A percentile compares a stretch with the other conserved stretches of the same genome.
These are phyloP conservation scores for Orbilia javanica DNA, from an alignment of 2,329 filamentous ascomycete species.

Conservation along the genomic window DNA sequence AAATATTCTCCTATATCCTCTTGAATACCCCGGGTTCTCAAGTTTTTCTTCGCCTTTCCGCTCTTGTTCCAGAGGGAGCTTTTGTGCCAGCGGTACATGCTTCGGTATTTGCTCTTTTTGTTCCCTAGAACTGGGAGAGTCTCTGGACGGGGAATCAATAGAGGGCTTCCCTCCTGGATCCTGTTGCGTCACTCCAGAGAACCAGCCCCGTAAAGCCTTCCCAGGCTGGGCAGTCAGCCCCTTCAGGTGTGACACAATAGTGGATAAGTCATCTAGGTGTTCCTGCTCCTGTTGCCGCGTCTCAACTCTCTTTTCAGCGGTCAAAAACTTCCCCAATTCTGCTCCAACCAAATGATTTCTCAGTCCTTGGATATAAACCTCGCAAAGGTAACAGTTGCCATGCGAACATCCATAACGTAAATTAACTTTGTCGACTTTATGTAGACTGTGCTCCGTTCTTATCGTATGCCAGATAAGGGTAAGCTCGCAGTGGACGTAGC, in stretches of 20 bases:
- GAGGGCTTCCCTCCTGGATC: neutral
- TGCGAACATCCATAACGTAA: slow-evolving; percentile 27
- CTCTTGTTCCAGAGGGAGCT: neutral
- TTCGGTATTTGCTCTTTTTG: neutral
- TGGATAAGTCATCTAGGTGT: slow-evolving; percentile 3
- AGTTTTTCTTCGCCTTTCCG: neutral
- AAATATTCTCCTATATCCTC: slow-evolving; percentile 14
- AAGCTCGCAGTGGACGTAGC: slow-evolving; percentile 32
- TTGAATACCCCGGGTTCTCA: slow-evolving; percentile 12
- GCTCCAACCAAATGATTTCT: slow-evolving; percentile 8
- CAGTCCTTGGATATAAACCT: slow-evolving; percentile 24
- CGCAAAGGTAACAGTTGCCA: slow-evolving; percentile 37
- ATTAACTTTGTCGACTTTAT: neutral
- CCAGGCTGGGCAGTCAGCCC: slow-evolving; percentile 36
- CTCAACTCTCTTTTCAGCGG: neutral
- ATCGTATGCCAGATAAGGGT: slow-evolving; percentile 12
- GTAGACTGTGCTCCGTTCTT: neutral
- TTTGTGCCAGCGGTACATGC: neutral
- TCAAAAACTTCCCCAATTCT: slow-evolving; percentile 13
- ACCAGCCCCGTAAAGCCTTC: slow-evolving; percentile 24
- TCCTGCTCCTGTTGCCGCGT: neutral
- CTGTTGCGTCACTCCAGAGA: slow-evolving; percentile 10
- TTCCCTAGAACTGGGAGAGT: neutral
- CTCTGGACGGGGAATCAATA: neutral
- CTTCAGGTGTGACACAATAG: slow-evolving; percentile 38